Evolutionary conservation across 768 basidiomycete genomes (phyloP), one percentile per base, ranked within the genome.

Genomic region (Tylopilus rubrobrunneus): DNA sequence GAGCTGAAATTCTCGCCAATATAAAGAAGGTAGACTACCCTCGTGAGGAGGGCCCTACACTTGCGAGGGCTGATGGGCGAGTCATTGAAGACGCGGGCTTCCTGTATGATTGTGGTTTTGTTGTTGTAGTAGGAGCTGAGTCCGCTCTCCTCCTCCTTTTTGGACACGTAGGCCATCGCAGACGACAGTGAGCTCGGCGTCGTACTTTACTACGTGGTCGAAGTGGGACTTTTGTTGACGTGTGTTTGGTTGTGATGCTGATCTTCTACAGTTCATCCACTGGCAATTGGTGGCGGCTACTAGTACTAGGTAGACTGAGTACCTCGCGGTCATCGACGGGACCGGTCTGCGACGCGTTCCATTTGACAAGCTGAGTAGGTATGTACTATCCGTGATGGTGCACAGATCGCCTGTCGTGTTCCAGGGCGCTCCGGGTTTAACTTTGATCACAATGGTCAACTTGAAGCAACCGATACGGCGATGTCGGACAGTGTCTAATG

Each of bases 61-160:
- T 95, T 97, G 68, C 95, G 81, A 19, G 96, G 96, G 68, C 92
- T 96, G 74, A 99, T 94, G 55, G 97, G 97, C 17, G 96, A 97
- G 68, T 98, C 96, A 75, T 99, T 98, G 85, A 99, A 99, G 54
- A 94, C 89, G 61, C 97, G 86, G 55, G 97, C 95, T 72, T 99
- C 97, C 72, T 98, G 97, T 62, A 98, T 89, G 60, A 98, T 89
- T 1, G 96, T 97, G 21, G 92, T 95, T 74, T 98, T 98, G 79
- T 98, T 96, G 75, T 92, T 92, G 71, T 92, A 90, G 72, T 89
- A 95, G 49, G 86, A 83, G 77, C 89, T 92, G 63, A 97, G 84
- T 50, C 91, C 87, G 71, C 81, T 85, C 77, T 97, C 95, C 66
- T 98, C 96, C 74, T 98, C 95, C 78, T 95, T 95, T 79, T 98